A percentile compares a stretch with the other conserved stretches of the same genome.
Evolutionary conservation across 2,329 filamentous ascomycete species (phyloP).

Genomic region (Graphiopsis chlorocephala): DNA sequence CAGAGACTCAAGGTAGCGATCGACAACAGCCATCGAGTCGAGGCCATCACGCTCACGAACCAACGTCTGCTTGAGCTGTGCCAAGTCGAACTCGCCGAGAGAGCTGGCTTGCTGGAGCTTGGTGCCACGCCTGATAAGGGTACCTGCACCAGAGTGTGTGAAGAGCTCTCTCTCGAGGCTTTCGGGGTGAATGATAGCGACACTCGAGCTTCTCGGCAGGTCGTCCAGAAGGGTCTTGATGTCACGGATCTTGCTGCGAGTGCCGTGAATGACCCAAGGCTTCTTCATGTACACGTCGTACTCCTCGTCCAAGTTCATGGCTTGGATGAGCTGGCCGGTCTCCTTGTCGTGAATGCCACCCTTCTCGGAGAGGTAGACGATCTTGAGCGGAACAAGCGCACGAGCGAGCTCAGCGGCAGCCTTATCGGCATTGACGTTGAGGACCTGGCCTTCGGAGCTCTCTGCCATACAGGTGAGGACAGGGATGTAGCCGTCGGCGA

Average conservation of each 20-base stretch:
- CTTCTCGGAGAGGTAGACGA: conserved; percentile 98
- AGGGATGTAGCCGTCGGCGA: conserved; percentile 85
- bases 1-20: conserved; percentile 79
- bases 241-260: conserved; percentile 93
- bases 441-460: conserved; percentile 81
- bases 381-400: conserved; percentile 87
- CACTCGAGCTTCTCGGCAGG: conserved; percentile 85
- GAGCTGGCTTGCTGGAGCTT: conserved; percentile 75
- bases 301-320: conserved; percentile 96
- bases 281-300: conserved; percentile 90
- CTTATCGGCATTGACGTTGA: conserved; percentile 98
- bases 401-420: conserved; percentile 90
- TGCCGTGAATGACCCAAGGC: conserved; percentile 93
- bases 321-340: conserved; percentile 90
- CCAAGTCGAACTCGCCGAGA: conserved; percentile 68
- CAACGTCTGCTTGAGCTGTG: conserved; percentile 77
- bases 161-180: conserved; percentile 96
- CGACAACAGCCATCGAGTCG: conserved; percentile 78
- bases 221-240: conserved; percentile 90
- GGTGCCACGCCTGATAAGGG: conserved; percentile 85
- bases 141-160: conserved; percentile 92
- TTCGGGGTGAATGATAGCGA: conserved; percentile 95
- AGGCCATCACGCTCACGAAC: conserved; percentile 77
- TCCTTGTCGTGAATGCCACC: conserved; percentile 92
- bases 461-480: conserved; percentile 97